phyloP scores from a whole-genome alignment of 2,329 filamentous ascomycete genomes.

The Aspergillus cejpii region DNA sequence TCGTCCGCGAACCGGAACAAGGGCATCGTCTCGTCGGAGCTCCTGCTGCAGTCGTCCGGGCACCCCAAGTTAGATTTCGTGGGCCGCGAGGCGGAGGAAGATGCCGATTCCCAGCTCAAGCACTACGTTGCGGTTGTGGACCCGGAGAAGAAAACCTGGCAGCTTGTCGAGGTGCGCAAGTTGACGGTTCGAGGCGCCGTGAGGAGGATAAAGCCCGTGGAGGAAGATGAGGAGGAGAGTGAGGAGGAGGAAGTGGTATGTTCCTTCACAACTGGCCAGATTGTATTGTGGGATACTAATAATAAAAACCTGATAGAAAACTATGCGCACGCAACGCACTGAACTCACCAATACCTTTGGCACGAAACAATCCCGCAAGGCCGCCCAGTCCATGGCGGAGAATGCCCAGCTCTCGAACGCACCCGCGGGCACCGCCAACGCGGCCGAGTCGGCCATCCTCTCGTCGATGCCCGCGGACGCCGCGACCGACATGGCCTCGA shows the following conservation, averaged over 20 bases:
- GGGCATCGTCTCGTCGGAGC: constrained; percentile 40
- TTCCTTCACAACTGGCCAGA: no score
- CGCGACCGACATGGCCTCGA: constrained; percentile 27
- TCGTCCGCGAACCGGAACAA: constrained; percentile 27
- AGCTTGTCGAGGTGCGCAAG: constrained; percentile 50
- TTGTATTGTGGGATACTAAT: no score
- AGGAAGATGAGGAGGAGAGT: constrained; percentile 25
- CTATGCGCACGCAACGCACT: constrained; percentile 35
- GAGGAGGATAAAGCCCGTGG: constrained; percentile 24
- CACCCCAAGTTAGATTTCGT: constrained; percentile 56
- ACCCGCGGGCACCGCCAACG: constrained; percentile 29
- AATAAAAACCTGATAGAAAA: constrained; percentile 32
- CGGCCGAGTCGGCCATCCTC: constrained; percentile 41
- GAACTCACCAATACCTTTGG: constrained; percentile 46
- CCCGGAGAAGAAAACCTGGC: constrained; percentile 46
- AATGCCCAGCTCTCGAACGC: constrained; percentile 43
- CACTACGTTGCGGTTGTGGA: constrained; percentile 59
- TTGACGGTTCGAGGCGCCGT: constrained; percentile 49
- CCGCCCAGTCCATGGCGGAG: constrained; percentile 43
- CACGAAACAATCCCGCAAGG: constrained; percentile 47
- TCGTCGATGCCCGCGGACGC: constrained; percentile 36
- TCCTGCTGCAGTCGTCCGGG: constrained; percentile 55
- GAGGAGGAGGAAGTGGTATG: constrained; percentile 29
- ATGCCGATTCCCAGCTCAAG: constrained; percentile 48
- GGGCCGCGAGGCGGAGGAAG: constrained; percentile 46